Conservation (phyloP, 192 early-diverging fungal genomes). For the Coemansia sp. region DNA sequence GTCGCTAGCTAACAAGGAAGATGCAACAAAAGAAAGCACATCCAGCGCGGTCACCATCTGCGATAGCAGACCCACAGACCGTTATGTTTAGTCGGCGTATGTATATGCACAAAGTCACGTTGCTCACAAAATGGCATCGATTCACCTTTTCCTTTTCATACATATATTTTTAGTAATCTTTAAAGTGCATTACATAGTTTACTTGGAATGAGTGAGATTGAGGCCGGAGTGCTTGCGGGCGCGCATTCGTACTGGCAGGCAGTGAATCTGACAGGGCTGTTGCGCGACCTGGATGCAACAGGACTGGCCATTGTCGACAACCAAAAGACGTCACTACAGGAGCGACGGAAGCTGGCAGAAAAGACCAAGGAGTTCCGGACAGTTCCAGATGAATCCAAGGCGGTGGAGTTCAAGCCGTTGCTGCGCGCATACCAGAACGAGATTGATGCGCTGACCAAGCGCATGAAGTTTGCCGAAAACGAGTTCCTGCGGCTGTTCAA, state of each 20-base stretch:
- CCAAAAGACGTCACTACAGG: constrained; percentile 75
- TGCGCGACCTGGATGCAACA: constrained; percentile 73
- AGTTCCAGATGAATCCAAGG: constrained; percentile 74
- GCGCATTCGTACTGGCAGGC: constrained; percentile 49
- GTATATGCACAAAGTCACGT: not conserved
- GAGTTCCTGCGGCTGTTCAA: constrained; percentile 82
- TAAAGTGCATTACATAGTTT: not conserved
- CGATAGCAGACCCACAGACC: not conserved
- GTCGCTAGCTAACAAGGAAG: not conserved
- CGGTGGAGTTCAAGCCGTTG: constrained; percentile 72
- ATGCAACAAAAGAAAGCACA: not conserved
- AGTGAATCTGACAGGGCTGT: constrained; percentile 67
- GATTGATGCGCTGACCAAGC: constrained; percentile 83
- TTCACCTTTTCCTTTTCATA: not conserved
- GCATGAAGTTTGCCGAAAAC: constrained; percentile 81
- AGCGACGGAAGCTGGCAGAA: constrained; percentile 82
- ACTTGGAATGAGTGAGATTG: constrained; percentile 2
- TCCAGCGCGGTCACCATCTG: not conserved
- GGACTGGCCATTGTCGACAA: constrained; percentile 80
- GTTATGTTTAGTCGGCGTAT: not conserved
- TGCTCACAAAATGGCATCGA: not conserved
- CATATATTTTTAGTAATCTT: constrained; percentile 1
- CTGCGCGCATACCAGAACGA: constrained; percentile 88
- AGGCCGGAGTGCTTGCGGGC: constrained; percentile 23
- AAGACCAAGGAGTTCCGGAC: constrained; percentile 87